Conservation (phyloP, 305 asterid genomes). For the Caryopteris hybrid region DNA sequence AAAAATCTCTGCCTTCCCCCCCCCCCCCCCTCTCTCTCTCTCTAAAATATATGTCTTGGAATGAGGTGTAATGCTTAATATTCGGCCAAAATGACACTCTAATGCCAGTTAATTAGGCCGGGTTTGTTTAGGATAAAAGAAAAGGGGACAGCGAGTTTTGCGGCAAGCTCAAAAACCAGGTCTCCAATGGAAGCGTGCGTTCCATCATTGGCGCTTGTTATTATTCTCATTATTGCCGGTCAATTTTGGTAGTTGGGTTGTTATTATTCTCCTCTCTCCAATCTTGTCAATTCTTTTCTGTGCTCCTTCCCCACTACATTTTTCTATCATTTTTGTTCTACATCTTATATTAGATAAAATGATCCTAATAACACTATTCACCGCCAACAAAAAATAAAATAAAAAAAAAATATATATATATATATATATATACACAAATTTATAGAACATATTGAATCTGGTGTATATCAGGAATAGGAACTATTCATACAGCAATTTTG, state of each 20-base stretch:
- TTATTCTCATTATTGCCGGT: constrained; percentile 29
- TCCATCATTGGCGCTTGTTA: constrained; percentile 37
- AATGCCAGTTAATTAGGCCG: no score
- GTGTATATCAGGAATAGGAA: no score
- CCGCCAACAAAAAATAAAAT: no score
- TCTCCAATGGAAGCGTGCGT: constrained; percentile 28
- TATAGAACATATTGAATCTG: no score
- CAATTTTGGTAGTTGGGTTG: constrained; percentile 25
- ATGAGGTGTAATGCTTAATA: constrained; percentile 31
- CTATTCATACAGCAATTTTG: no score
- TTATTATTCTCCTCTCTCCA: constrained; percentile 15
- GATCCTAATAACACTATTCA: no score
- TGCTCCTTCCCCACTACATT: background rate
- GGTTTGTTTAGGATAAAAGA: no score
- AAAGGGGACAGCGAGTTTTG: constrained; percentile 29
- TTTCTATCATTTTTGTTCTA: background rate
- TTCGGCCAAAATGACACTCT: constrained; percentile 12
- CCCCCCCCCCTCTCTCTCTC: constrained; percentile 7
- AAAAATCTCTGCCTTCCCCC: constrained; percentile 17
- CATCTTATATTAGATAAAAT: no score
- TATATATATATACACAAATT: no score
- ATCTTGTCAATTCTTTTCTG: constrained; percentile 8
- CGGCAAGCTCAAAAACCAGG: constrained; percentile 34
- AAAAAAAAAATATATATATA: no score
- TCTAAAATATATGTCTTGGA: background rate